Percentiles rank a stretch among this genome's conserved stretches.
These are phyloP conservation scores for Kondoa subrosea DNA, from an alignment of 768 basidiomycete genomes.

Conservation along the genomic window DNA sequence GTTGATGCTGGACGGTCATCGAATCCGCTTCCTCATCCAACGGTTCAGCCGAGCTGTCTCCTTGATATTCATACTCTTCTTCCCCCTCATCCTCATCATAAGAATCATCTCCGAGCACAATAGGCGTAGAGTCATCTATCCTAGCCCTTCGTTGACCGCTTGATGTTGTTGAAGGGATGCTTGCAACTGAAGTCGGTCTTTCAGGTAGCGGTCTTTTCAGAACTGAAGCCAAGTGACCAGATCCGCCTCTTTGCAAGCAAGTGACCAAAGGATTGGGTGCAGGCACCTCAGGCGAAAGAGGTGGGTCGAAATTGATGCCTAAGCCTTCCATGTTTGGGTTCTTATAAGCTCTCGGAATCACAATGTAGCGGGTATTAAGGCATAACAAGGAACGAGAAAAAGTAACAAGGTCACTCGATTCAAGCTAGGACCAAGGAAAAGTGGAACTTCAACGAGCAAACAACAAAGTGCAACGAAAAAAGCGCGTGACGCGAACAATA, in stretches of 20 bases:
- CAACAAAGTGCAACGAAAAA: slow-evolving; percentile 9
- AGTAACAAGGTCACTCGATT: background rate
- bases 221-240: background rate
- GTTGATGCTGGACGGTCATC: background rate
- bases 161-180: background rate
- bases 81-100: background rate
- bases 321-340: background rate
- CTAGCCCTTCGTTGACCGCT: background rate
- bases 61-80: background rate
- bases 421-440: background rate
- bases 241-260: background rate
- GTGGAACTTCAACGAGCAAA: slow-evolving; percentile 31
- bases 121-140: background rate
- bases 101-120: background rate
- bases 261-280: background rate
- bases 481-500: too few relatives aligned
- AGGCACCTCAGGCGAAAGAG: background rate
- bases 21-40: background rate
- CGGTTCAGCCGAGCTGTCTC: background rate
- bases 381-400: too few relatives aligned
- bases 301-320: background rate
- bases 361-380: too few relatives aligned
- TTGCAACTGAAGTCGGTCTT: background rate
- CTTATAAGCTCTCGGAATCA: background rate
- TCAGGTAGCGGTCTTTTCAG: background rate